These are phyloP conservation scores for Fusarium pseudoanthophilum DNA, from an alignment of 2,329 filamentous ascomycete genomes.

Conservation along the genomic window DNA sequence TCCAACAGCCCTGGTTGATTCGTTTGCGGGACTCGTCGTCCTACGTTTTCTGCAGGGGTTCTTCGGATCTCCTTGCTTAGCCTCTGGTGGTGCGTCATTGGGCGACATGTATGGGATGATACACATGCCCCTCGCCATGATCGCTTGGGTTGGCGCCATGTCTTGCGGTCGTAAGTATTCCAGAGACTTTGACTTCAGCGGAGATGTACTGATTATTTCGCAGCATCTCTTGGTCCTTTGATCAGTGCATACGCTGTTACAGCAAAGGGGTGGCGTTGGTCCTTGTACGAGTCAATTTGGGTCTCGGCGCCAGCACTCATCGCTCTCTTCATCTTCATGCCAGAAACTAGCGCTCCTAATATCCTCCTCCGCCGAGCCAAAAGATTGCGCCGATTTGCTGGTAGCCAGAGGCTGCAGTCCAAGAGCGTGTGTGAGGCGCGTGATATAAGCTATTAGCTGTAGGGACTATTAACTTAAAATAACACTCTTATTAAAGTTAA, in stretches of 20 bases:
- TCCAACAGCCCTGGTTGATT: slow-evolving; percentile 69
- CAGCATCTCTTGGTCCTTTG: slow-evolving; percentile 67
- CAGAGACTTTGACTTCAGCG: rapidly evolving
- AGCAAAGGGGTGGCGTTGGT: slow-evolving; percentile 70
- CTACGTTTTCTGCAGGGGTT: slow-evolving; percentile 73
- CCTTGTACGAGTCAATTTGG: slow-evolving; percentile 71
- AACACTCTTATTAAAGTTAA: no score
- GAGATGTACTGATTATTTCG: neutral
- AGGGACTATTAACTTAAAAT: no score
- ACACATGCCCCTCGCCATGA: slow-evolving; percentile 57
- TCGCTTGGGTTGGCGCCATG: slow-evolving; percentile 17
- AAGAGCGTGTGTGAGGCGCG: no score
- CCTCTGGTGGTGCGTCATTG: slow-evolving; percentile 64
- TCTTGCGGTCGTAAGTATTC: neutral
- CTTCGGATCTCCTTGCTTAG: slow-evolving; percentile 72
- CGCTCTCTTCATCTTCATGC: slow-evolving; percentile 69
- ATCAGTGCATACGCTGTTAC: slow-evolving; percentile 69
- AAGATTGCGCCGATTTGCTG: slow-evolving; percentile 65
- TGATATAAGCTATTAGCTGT: no score
- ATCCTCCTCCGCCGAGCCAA: slow-evolving; percentile 69
- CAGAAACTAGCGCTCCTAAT: slow-evolving; percentile 68
- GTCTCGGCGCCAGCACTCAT: slow-evolving; percentile 66
- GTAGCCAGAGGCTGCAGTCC: slow-evolving; percentile 64
- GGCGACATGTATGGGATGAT: slow-evolving; percentile 61
- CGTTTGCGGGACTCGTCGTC: slow-evolving; percentile 71